Evolutionary conservation across 305 asterid genomes (phyloP), one percentile per base, ranked within the genome.

Genomic region (Rubia tinctorum): DNA sequence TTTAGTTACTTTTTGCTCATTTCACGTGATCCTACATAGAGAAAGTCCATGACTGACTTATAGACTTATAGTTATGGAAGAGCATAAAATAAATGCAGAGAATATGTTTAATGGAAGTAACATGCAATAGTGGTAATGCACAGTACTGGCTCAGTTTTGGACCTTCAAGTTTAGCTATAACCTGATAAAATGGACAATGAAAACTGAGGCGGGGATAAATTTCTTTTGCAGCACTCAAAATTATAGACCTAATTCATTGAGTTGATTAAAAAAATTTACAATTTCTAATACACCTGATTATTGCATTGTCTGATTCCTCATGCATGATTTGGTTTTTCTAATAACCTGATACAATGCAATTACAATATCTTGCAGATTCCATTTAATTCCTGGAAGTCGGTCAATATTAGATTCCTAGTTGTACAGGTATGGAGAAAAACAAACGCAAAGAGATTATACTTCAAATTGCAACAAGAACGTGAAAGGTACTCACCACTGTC

Each of bases 111-210:
- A 51, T 61, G 59, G 69, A 53, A 62, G 79, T 86, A 81, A 95
- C 99, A 96, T 95, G 98, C 80, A 95, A 84, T 49, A 95, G 88
- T 69, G 95, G 96, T 85, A 95, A 77, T 73, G 99, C 99, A 82
- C 93, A 92, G 77, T 90, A 89, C 78, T 95, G 98, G 80, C 99
- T 95, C 77, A 91, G 97, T 79, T 97, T 93, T 62, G 95, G 90
- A 80, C 98, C 96, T 84, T 95, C 99, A 83, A 95, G 99, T 85
- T 95, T 95, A 55, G 97, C 99, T 77, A 95, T 95, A 76, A 95
- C 99, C 99, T 95, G 88, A 71, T 76, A 77, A 83, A 78, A 82
- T 79, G 72, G 47, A 73, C 49, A 76, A 39, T n/a, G 66, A 23
- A 40, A 22, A 71, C 65, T 63, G 51, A 77, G 73, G 61, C 11